phyloP scores from a whole-genome alignment of 2,329 filamentous ascomycete genomes.

The Sporothrix curviconia region DNA sequence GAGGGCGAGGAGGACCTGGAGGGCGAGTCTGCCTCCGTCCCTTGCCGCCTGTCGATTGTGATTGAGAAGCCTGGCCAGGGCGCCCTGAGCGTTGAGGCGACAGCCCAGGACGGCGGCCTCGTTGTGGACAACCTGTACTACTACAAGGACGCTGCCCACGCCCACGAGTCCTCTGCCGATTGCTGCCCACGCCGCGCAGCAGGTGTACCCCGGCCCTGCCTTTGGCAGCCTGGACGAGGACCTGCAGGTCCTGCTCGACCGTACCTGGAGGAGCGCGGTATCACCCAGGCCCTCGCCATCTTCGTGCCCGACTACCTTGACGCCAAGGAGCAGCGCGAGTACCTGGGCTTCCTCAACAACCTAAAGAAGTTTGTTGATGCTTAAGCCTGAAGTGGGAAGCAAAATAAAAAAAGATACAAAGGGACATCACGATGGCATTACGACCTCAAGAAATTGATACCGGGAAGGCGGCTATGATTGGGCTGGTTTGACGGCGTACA shows the following conservation, averaged over 20 bases:
- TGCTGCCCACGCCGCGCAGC: conserved; percentile 68
- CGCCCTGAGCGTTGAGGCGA: conserved; percentile 78
- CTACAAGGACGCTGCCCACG: conserved; percentile 71
- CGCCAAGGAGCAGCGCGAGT: conserved; percentile 97
- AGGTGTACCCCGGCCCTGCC: conserved; percentile 81
- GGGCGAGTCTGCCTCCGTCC: conserved; percentile 55
- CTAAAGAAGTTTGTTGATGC: conserved; percentile 80
- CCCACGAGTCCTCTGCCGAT: conserved; percentile 69
- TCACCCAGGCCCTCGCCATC: conserved; percentile 77
- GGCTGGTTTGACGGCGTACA: neutral
- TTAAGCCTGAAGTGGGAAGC: conserved; percentile 30
- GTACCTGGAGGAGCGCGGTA: conserved; percentile 89
- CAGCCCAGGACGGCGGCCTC: conserved; percentile 79
- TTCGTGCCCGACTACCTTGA: conserved; percentile 97
- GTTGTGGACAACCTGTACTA: conserved; percentile 87
- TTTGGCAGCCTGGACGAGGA: conserved; percentile 95
- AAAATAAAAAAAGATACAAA: neutral
- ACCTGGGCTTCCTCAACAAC: conserved; percentile 80
- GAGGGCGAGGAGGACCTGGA: conserved; percentile 49
- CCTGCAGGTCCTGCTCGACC: conserved; percentile 84
- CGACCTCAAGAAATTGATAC: neutral
- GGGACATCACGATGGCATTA: neutral
- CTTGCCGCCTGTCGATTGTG: conserved; percentile 76
- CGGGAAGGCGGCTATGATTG: neutral
- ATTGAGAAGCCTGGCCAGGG: conserved; percentile 83